Conservation (phyloP, 495 filamentous ascomycete species). For the Penicillium canariense region DNA sequence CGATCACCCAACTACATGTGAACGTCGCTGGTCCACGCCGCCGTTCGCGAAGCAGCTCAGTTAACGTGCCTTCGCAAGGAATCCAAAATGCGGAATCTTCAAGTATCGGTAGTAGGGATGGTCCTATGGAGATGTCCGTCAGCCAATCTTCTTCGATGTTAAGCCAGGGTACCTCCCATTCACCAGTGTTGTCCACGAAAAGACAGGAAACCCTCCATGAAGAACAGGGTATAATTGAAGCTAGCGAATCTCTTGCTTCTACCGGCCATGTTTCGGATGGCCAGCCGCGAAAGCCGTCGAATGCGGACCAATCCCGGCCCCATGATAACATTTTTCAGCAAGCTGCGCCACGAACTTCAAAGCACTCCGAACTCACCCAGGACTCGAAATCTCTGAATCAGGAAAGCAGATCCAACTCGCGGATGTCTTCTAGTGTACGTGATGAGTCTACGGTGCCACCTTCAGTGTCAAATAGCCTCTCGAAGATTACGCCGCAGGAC, state of each 20-base stretch:
- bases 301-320: constrained; percentile 27
- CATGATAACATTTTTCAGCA: constrained; percentile 25
- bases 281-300: constrained; percentile 21
- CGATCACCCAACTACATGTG: constrained; percentile 55
- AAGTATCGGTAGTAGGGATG: constrained; percentile 34
- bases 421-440: constrained; percentile 35
- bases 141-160: constrained; percentile 33
- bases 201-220: constrained; percentile 29
- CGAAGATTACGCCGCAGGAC: constrained; percentile 30
- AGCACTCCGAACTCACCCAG: constrained; percentile 26
- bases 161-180: constrained; percentile 33
- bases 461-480: constrained; percentile 33
- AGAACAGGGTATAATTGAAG: constrained; percentile 14
- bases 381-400: constrained; percentile 17
- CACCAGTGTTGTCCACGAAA: constrained; percentile 34
- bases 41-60: constrained; percentile 34
- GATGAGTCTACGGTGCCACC: constrained; percentile 34
- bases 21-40: constrained; percentile 50
- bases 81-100: constrained; percentile 30
- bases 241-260: constrained; percentile 18
- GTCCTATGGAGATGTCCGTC: constrained; percentile 24
- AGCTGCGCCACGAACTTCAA: constrained; percentile 20
- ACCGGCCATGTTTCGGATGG: constrained; percentile 23
- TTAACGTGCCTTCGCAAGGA: constrained; percentile 29
- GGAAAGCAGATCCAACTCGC: constrained; percentile 35